A percentile compares a stretch with the other conserved stretches of the same genome.
Conservation (phyloP, 140 eudicot species). For the Ambrosia hybrid region DNA sequence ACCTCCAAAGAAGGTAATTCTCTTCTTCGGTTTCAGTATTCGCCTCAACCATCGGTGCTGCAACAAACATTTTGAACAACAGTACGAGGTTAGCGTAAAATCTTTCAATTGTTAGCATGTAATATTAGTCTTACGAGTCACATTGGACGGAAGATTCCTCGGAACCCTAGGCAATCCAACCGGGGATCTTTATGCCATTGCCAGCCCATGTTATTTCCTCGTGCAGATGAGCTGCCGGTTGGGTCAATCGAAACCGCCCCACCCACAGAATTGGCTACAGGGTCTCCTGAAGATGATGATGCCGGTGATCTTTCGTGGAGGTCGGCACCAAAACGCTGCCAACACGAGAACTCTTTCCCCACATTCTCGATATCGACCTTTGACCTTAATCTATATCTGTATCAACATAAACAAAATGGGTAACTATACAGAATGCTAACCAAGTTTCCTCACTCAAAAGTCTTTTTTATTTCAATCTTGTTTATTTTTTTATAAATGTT, state of each 20-base stretch:
- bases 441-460: no score
- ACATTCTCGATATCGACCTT: slow-evolving; percentile 83
- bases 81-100: not conserved
- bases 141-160: slow-evolving; percentile 81
- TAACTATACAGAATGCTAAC: no score
- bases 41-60: slow-evolving; percentile 92
- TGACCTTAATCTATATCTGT: slow-evolving; percentile 86
- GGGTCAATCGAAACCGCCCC: slow-evolving; percentile 67
- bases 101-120: not conserved
- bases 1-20: slow-evolving; percentile 76
- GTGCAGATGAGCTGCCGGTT: slow-evolving; percentile 59
- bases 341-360: slow-evolving; percentile 65
- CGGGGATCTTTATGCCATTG: slow-evolving; percentile 82
- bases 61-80: slow-evolving; percentile 3
- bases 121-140: slow-evolving; percentile 38
- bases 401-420: not conserved
- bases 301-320: slow-evolving; percentile 25
- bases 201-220: slow-evolving; percentile 63
- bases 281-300: slow-evolving; percentile 45
- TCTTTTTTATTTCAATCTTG: no score
- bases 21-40: slow-evolving; percentile 69
- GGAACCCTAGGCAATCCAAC: slow-evolving; percentile 67
- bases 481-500: no score
- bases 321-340: slow-evolving; percentile 76
- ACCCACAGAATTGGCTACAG: slow-evolving; percentile 71